A percentile compares a stretch with the other conserved stretches of the same genome.
Conservation (phyloP, 148 eudicot genomes). For the Polygonum aviculare region DNA sequence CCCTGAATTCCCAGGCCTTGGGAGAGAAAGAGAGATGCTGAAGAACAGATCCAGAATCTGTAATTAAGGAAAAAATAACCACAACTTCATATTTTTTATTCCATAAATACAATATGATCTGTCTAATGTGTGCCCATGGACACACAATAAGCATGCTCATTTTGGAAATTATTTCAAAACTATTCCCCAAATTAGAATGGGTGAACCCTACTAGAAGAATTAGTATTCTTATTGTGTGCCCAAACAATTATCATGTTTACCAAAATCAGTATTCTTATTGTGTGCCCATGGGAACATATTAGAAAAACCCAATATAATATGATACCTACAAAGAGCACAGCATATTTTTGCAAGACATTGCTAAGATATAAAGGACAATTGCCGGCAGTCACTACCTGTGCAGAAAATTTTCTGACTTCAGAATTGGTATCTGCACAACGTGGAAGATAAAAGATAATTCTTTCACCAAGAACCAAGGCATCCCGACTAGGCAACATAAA, state of each 20-base stretch:
- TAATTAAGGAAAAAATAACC: conserved; percentile 6
- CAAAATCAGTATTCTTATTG: too few species aligned
- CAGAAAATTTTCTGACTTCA: conserved; percentile 81
- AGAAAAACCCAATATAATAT: background rate
- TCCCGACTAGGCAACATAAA: conserved; percentile 90
- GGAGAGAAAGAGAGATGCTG: conserved; percentile 77
- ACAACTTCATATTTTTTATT: background rate
- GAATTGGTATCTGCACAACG: conserved; percentile 90
- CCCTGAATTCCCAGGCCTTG: conserved; percentile 49
- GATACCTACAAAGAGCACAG: background rate
- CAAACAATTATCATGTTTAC: too few species aligned
- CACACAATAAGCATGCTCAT: too few species aligned
- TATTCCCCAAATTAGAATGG: too few species aligned
- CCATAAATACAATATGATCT: background rate
- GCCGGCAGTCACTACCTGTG: conserved; percentile 48
- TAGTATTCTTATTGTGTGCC: too few species aligned
- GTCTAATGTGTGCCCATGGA: too few species aligned
- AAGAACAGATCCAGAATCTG: conserved; percentile 90
- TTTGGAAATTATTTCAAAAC: too few species aligned
- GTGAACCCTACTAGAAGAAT: too few species aligned
- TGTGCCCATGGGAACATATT: too few species aligned
- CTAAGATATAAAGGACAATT: background rate
- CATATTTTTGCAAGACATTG: background rate
- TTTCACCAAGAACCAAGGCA: conserved; percentile 85
- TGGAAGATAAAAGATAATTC: conserved; percentile 83